These are phyloP conservation scores for Bryoglossum gracile DNA, from an alignment of 495 filamentous ascomycete species.

Conservation along the genomic window DNA sequence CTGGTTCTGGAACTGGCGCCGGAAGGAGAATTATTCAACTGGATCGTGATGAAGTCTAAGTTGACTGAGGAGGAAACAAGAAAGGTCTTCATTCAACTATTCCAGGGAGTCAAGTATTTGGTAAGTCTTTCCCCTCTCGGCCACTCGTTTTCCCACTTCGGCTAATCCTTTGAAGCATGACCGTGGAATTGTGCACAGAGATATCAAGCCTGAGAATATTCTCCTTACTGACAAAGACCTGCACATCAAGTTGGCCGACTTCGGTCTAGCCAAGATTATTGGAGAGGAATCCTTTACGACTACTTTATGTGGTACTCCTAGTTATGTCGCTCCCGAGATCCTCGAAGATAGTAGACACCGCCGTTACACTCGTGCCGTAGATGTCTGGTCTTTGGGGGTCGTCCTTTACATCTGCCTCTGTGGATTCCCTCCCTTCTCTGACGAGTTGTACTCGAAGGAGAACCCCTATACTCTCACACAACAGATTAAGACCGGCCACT, in stretches of 20 bases:
- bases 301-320: slow-evolving; percentile 92
- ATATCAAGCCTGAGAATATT: slow-evolving; percentile 99
- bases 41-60: slow-evolving; percentile 82
- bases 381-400: slow-evolving; percentile 95
- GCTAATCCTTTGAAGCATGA: slow-evolving; percentile 61
- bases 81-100: slow-evolving; percentile 84
- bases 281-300: slow-evolving; percentile 98
- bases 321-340: slow-evolving; percentile 95
- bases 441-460: slow-evolving; percentile 71
- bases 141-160: not conserved
- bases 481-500: slow-evolving; percentile 80
- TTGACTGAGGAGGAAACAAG: slow-evolving; percentile 76
- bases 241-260: slow-evolving; percentile 89
- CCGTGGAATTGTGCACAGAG: slow-evolving; percentile 92
- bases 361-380: slow-evolving; percentile 90
- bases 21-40: slow-evolving; percentile 93
- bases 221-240: slow-evolving; percentile 76
- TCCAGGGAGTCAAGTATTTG: slow-evolving; percentile 90
- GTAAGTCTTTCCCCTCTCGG: slow-evolving; percentile 49
- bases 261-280: slow-evolving; percentile 97
- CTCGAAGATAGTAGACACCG: slow-evolving; percentile 68
- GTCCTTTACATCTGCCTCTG: slow-evolving; percentile 99
- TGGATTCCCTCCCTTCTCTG: slow-evolving; percentile 94
- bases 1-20: slow-evolving; percentile 85
- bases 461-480: slow-evolving; percentile 84